Base-by-base conservation (phyloP, 2,329 filamentous ascomycete genomes). In the Ophiostoma ulmi region DNA sequence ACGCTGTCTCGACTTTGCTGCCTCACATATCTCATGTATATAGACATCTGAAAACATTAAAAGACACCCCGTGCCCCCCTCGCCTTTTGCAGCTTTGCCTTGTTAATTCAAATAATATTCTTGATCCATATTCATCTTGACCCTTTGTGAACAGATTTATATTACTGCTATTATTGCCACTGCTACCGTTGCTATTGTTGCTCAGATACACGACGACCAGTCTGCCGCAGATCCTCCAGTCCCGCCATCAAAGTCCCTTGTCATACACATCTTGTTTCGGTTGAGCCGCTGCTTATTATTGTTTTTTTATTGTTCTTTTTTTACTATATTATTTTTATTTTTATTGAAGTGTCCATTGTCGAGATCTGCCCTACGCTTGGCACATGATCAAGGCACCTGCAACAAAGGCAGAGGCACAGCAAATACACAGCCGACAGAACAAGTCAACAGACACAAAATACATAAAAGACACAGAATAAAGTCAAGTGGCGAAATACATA, bases 231-330 rank as follows among this genome's bases (percentile, higher is more conserved):
- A 69, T 71, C 70, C 67, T 69, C 67, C 70, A 71, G 61, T 71
- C 70, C 70, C 70, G 70, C 55, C 48, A 48, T 26, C 55, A 41
- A 26, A 22, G 22, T 63, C 67, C 67, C 71, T 69, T 71, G 71
- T 72, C 72, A 70, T 68, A 72, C 75, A 75, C 64, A 69, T 74
- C 58, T 64, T 73, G 74, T 75, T 75, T 76, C 74, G 73, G 73
- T 71, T 75, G 70, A 74, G 71, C 67, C 72, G 72, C 74, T 75
- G 73, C 35, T 17, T 26, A 63, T n/a, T 38, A 22, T 64, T 17
- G 5, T 36, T 36, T 8, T 38, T 38, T 22, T 20, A 7, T n/a
- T 64, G 38, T 5, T 65, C 17, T 8, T 39, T 41, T 31, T 58
- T n/a, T 17, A 55, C 22, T 31, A 3, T 31, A 2, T 26, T 38